Evolutionary conservation across 495 filamentous ascomycete genomes (phyloP).

Genomic region (Evernia prunastri): DNA sequence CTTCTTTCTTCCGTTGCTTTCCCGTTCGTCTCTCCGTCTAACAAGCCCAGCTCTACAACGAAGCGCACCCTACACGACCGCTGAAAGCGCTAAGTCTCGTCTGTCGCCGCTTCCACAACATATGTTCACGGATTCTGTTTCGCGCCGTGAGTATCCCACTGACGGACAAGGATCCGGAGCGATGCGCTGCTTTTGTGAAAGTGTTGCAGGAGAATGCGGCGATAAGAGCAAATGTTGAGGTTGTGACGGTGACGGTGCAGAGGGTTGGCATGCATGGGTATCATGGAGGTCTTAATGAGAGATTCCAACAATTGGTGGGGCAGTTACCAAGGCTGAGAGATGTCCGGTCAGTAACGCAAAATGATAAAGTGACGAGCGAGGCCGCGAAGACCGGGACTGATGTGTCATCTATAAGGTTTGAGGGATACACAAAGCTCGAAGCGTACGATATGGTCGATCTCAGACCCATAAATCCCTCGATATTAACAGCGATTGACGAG

Average conservation of each 20-base stretch:
- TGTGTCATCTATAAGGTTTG: neutral
- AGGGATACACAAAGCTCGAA: neutral
- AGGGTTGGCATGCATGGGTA: slow-evolving; percentile 1
- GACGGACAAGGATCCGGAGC: neutral
- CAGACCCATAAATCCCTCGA: neutral
- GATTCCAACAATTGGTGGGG: neutral
- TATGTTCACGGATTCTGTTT: neutral
- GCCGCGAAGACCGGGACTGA: neutral
- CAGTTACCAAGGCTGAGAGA: neutral
- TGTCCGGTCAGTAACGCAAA: neutral
- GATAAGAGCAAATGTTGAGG: neutral
- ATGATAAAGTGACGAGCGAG: neutral
- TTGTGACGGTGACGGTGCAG: neutral
- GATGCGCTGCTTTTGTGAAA: neutral
- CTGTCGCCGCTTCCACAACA: neutral
- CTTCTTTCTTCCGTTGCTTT: neutral
- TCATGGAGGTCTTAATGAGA: neutral
- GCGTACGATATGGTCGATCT: neutral
- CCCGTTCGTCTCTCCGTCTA: neutral
- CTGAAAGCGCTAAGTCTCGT: neutral
- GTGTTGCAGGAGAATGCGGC: neutral
- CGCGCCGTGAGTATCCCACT: neutral
- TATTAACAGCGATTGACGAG: neutral
- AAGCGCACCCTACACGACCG: neutral
- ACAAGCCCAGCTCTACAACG: neutral